Evolutionary conservation across 257 asterid genomes (phyloP), one percentile per base, ranked within the genome.

Genomic region (Forsythia viridissima): DNA sequence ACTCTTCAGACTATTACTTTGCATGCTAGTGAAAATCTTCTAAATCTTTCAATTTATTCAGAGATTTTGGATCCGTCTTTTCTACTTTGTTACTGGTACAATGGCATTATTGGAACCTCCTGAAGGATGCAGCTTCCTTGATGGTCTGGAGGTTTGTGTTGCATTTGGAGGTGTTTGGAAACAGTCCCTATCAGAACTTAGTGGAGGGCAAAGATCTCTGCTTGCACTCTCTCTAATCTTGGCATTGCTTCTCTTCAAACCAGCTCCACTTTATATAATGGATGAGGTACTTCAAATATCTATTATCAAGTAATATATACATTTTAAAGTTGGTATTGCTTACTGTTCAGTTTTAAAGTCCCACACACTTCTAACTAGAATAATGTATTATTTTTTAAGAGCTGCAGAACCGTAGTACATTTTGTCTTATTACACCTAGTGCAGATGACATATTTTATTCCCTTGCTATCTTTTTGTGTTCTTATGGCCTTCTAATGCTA

Each of bases 141-240:
- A 93, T 63, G 98, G 97, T 68, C 84, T 96, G 89, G 98, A 96
- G 86, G 99, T 96, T 79, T 90, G 90, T 68, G 98, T 93, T 83
- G 99, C 99, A 65, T 96, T 96, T 85, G 97, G 98, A 74, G 83
- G 87, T 82, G 99, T 96, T 70, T 96, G 98, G 99, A 96, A 96
- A 84, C 96, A 96, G 82, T 96, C 99, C 46, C 74, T 96, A 74
- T 96, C 99, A 57, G 99, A 96, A 85, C 98, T 96, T 44, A 96
- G 98, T 83, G 99, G 99, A 67, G 99, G 98, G 66, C 99, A 96
- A 81, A 90, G 98, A 87, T 96, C 99, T 73, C 86, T 96, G 41
- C 97, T 96, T 18, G 99, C 99, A 10, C 98, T 96, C 77, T 96
- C 99, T 77, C 81, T 96, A 73, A 93, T 96, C 79, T 81, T 96